A percentile compares a stretch with the other conserved stretches of the same genome.
phyloP scores from a whole-genome alignment of 768 basidiomycete species.

The Suillus decipiens region DNA sequence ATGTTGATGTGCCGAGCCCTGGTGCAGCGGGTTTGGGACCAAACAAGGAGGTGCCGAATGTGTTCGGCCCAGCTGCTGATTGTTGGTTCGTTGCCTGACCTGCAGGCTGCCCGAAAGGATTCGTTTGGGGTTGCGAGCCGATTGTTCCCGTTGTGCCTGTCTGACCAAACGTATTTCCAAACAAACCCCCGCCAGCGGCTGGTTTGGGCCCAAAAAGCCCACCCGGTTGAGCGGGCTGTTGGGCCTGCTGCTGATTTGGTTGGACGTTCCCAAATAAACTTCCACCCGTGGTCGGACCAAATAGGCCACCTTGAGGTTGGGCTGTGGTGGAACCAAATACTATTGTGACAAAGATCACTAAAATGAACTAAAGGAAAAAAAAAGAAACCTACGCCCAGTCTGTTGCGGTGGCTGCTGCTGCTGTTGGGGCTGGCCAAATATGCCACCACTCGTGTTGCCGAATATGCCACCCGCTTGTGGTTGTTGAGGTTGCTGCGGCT shows the following conservation, averaged over 20 bases:
- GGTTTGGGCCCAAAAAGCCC: slow-evolving; percentile 33
- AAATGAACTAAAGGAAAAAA: slow-evolving; percentile 24
- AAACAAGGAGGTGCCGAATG: slow-evolving; percentile 50
- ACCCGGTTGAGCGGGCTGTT: slow-evolving; percentile 35
- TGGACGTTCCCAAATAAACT: slow-evolving; percentile 40
- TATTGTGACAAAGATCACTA: neutral
- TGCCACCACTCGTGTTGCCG: slow-evolving; percentile 26
- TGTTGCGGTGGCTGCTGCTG: slow-evolving; percentile 43
- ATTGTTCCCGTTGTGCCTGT: slow-evolving; percentile 32
- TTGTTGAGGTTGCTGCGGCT: slow-evolving; percentile 23
- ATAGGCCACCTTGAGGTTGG: slow-evolving; percentile 28
- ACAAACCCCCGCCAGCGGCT: slow-evolving; percentile 39
- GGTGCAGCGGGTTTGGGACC: slow-evolving; percentile 53
- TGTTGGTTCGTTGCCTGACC: slow-evolving; percentile 45
- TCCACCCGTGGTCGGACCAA: slow-evolving; percentile 19
- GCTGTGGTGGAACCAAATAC: slow-evolving; percentile 29
- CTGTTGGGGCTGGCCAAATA: slow-evolving; percentile 38
- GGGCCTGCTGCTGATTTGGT: slow-evolving; percentile 37
- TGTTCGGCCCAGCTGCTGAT: slow-evolving; percentile 30
- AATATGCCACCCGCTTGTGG: slow-evolving; percentile 29
- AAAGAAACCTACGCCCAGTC: slow-evolving; percentile 35
- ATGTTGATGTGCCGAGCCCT: slow-evolving; percentile 44
- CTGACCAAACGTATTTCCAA: slow-evolving; percentile 53
- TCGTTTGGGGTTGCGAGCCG: slow-evolving; percentile 31
- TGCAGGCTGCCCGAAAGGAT: slow-evolving; percentile 55